These are phyloP conservation scores for Arabis hirsuta DNA, from an alignment of 345 rosid genomes.

Conservation along the genomic window DNA sequence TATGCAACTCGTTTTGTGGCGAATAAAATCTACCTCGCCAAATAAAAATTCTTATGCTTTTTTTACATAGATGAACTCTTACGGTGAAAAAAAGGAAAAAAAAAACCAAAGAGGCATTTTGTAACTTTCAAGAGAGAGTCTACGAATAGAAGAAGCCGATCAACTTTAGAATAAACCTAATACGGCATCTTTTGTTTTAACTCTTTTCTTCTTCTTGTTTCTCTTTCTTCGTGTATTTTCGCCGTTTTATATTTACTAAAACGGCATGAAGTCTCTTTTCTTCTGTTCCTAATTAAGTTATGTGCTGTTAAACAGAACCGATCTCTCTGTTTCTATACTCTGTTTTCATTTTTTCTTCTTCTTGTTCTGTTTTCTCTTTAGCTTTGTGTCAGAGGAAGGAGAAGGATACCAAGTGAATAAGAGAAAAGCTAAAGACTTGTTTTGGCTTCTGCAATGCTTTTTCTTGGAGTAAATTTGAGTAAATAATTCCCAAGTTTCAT, in stretches of 20 bases:
- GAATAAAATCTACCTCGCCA: no score
- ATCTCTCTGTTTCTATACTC: conserved; percentile 40
- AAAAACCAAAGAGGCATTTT: neutral
- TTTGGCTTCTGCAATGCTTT: conserved; percentile 17
- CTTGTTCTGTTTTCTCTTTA: conserved; percentile 6
- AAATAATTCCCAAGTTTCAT: neutral
- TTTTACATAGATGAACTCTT: no score
- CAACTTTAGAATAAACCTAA: neutral
- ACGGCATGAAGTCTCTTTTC: conserved; percentile 29
- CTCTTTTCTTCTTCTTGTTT: neutral
- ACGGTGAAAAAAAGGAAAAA: no score
- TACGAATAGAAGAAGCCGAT: conserved; percentile 11
- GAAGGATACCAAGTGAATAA: conserved; percentile 1
- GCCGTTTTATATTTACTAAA: conserved; percentile 28
- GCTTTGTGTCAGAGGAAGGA: conserved; percentile 7
- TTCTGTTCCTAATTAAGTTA: neutral
- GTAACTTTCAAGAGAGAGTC: conserved; percentile 7
- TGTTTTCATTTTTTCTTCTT: neutral
- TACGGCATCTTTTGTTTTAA: neutral
- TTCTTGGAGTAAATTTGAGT: neutral
- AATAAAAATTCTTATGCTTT: no score
- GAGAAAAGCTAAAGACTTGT: neutral
- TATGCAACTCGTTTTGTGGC: no score
- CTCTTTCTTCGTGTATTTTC: conserved; percentile 24
- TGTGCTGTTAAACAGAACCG: conserved; percentile 28